Conservation (phyloP, 768 basidiomycete genomes). For the Russula earlei region DNA sequence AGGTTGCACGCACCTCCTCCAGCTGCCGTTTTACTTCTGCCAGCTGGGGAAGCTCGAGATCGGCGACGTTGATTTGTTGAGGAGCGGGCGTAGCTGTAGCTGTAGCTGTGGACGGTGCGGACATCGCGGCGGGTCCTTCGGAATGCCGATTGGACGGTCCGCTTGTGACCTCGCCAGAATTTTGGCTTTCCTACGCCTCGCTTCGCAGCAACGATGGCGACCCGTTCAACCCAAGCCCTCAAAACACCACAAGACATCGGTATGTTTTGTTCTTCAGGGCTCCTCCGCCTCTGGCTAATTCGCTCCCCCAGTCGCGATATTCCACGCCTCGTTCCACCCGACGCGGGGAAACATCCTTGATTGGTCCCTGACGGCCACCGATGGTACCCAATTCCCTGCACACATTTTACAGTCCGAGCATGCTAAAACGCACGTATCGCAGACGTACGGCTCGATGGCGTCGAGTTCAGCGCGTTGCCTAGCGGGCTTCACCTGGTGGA, state of each 20-base stretch:
- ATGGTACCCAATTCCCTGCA: constrained; percentile 37
- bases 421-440: neutral
- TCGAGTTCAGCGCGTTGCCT: constrained; percentile 76
- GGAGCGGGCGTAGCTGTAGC: no score
- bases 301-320: constrained; percentile 55
- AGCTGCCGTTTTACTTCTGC: constrained; percentile 85
- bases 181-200: neutral
- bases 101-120: constrained; percentile 1
- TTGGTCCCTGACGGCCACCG: constrained; percentile 64
- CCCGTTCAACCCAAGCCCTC: neutral
- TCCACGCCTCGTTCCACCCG: constrained; percentile 78
- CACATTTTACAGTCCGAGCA: neutral
- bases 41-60: constrained; percentile 81
- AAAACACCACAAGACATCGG: constrained; percentile 13
- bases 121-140: neutral
- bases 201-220: neutral
- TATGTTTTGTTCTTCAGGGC: neutral
- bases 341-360: constrained; percentile 73
- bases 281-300: neutral
- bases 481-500: constrained; percentile 77
- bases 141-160: no score
- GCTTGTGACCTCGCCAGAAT: neutral
- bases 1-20: constrained; percentile 62
- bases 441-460: constrained; percentile 59
- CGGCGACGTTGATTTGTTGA: constrained; percentile 69